Evolutionary conservation across 768 basidiomycete species (phyloP), one percentile per base, ranked within the genome.

Genomic region (Kwoniella sp.): DNA sequence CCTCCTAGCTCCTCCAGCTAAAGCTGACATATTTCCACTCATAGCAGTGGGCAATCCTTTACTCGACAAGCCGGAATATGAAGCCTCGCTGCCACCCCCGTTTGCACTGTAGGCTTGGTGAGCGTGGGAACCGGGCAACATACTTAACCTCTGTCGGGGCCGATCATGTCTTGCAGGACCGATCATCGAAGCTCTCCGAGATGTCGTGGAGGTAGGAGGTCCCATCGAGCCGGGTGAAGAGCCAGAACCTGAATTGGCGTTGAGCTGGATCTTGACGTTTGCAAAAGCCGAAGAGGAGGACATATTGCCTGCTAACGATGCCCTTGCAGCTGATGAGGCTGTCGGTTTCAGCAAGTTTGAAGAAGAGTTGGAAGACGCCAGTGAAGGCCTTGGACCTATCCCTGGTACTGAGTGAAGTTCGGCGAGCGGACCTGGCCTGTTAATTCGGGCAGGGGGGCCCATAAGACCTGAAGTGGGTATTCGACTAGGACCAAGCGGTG

Each of bases 341-440:
- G 68, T 70, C 15, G 68, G 68, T 48, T 62, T 61, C 51, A 62
- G 58, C 17, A 70, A 52, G 41, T 59, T 66, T 0, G 68, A 66
- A 48, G 59, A 57, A 15, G 63, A 64, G 2, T 45, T 55, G 17
- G 67, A 58, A 34, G 30, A 28, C 1, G 58, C 41, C 30, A 31
- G 56, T 11, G 58, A 60, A 31, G 53, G 50, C 41, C 54, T 48
- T 11, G 60, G 45, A 20, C 58, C 58, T n/a, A n/a, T 25, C 5
- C 37, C 52, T 12, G 57, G 55, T 20, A 38, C 55, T 50, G 25
- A 45, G 41, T 67, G 60, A 15, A 61, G 41, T 37, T 68, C 66
- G 17, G 50, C 61, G 5, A 68, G 52, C 9, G 66, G 66, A n/a
- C 62, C 56, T 26, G 62, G 59, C 57, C 65, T 28, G 34, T 45